Evolutionary conservation across 73 alveolate species (phyloP).

Genomic region (Paraurostyla sp.): DNA sequence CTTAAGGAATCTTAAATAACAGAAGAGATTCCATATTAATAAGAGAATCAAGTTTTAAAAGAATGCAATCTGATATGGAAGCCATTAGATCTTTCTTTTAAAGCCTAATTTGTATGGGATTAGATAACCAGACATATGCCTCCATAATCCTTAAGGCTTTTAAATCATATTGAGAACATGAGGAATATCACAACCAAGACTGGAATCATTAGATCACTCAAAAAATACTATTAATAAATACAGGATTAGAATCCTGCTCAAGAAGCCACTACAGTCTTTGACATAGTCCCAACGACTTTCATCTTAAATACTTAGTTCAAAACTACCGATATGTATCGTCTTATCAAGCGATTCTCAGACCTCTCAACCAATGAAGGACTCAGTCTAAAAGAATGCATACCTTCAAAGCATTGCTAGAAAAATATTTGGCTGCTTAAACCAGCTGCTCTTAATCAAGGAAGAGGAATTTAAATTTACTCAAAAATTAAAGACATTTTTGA

Average conservation of each 20-base stretch:
- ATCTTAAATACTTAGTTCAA: constrained; percentile 48
- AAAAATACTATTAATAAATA: constrained; percentile 39
- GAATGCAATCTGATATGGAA: constrained; percentile 54
- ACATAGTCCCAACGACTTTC: constrained; percentile 77
- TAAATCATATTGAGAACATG: constrained; percentile 70
- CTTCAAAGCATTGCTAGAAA: constrained; percentile 84
- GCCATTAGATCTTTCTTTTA: constrained; percentile 40
- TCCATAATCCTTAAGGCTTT: background rate
- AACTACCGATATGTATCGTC: constrained; percentile 53
- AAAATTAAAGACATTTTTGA: constrained; percentile 35
- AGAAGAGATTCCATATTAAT: constrained; percentile 22
- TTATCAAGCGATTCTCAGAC: constrained; percentile 68
- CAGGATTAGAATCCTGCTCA: constrained; percentile 15
- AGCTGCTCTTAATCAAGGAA: constrained; percentile 69
- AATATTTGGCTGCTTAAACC: constrained; percentile 93
- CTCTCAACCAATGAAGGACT: constrained; percentile 59
- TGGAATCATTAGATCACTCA: constrained; percentile 68
- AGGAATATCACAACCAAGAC: constrained; percentile 72
- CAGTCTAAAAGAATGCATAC: constrained; percentile 70
- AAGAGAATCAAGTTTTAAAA: constrained; percentile 12
- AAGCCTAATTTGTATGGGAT: constrained; percentile 3
- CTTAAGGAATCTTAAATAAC: background rate
- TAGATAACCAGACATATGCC: background rate
- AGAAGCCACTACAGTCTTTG: constrained; percentile 51
- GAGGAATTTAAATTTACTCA: constrained; percentile 58